Evolutionary conservation across 2,329 filamentous ascomycete species (phyloP), one percentile per base, ranked within the genome.

Genomic region (Dothideomycetes sp.): DNA sequence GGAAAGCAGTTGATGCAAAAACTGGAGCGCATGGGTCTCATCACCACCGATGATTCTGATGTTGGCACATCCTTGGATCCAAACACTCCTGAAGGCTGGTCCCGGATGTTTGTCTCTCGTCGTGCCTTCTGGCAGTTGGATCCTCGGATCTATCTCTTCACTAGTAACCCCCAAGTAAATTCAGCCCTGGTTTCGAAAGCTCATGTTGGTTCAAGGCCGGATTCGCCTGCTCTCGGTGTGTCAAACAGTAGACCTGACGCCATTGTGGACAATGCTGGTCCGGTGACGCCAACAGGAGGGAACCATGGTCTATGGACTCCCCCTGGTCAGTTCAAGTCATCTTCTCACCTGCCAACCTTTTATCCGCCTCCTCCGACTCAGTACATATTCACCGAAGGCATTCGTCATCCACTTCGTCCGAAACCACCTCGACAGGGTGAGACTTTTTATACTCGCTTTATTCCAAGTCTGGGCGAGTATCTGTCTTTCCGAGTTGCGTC

Each of bases 41-140:
- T 95, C 36, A 71, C 80, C 0, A 82, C 74, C 17, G 73, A 84
- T 40, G 81, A 93, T 53, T 85, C 84, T 0, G 73, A 75, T 1
- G 83, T 91, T 2, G 85, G 85, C 4, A 68, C 73, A 1, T 34
- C 28, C 4, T 30, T 55, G 4, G 73, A 75, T 25, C 59, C 75
- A 11, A 71, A 78, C 30, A 74, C 80, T 36, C 50, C 55, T 15
- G 73, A 79, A 29, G 78, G 74, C 38, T 94, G 84, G 84, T 70
- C 70, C 19, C 68, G 75, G 36, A 88, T 94, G 81, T 95, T 91
- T 57, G 81, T 88, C 29, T 83, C 80, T 43, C 75, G 79, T 28
- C 73, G 76, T 46, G 78, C 78, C 53, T 98, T 95, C 63, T 98
- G 91, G 91, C 91, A 96, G 64, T 72, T 91, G 3, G 86, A 93